Evolutionary conservation across 352 stramenopile genomes (phyloP), one percentile per base, ranked within the genome.

Genomic region (Phytopythium kandeliae): DNA sequence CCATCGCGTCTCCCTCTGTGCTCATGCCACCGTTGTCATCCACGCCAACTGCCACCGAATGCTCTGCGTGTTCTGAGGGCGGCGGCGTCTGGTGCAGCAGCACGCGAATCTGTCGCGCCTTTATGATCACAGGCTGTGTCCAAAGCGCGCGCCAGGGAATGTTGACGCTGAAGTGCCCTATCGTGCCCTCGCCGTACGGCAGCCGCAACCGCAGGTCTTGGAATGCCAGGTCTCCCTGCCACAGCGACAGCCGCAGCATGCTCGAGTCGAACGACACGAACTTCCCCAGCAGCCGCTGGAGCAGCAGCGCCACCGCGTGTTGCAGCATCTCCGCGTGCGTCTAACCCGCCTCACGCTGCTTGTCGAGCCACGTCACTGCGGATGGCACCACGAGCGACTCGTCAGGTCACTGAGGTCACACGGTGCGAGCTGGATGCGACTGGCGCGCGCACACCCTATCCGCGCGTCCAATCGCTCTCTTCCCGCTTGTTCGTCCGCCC

Each of bases 231-330:
- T 95, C 84, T 46, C 84, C 84, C 50, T 92, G 80, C 84, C 84
- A 95, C 50, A 95, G 71, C 58, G 78, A 89, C 44, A 95, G 60
- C 53, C 77, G 70, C 36, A 95, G 72, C 82, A 92, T 91, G 46
- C 50, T 86, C 55, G 84, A 81, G 64, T 95, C 78, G 56, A 95
- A 91, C 16, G 78, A 88, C 67, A 95, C 78, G 60, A 95, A 92
- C 71, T 92, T 95, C 41, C 84, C 84, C 52, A 95, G 77, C 51
- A 95, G 57, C 17, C 84, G 79, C 78, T 95, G 84, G 44, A 95
- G 76, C 55, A 95, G 66, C 66, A 92, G 56, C 59, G 84, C 84
- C 47, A 95, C 63, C 16, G 80, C 84, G 34, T 75, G 82, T 60
- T 95, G 79, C 25, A 95, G 74, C 84, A 95, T 95, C 21, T 25